Percentiles rank a stretch among this genome's conserved stretches.
Conservation (phyloP, 129 eudicot species). For the Flaveria trinervia region DNA sequence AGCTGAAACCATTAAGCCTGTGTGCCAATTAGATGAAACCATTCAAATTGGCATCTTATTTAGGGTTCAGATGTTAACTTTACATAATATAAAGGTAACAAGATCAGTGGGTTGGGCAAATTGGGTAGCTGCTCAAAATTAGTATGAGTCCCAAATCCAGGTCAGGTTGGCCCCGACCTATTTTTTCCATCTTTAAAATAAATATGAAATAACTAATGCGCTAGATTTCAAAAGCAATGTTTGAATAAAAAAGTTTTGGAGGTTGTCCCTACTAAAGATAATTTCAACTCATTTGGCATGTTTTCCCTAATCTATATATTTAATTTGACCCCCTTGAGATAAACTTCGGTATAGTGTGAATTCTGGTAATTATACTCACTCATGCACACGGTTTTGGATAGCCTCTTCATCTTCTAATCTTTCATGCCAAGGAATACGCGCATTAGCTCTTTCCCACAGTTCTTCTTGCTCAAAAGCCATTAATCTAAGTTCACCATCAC, state of each 20-base stretch:
- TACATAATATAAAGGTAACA: neutral
- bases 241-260: neutral
- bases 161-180: neutral
- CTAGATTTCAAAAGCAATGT: neutral
- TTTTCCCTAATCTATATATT: too few species aligned
- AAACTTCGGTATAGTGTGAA: neutral
- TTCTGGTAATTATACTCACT: conserved; percentile 53
- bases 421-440: conserved; percentile 95
- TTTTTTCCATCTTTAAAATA: neutral
- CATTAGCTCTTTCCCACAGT: conserved; percentile 81
- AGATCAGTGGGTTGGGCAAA: neutral
- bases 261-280: neutral
- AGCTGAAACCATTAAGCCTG: neutral
- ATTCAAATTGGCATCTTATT: neutral
- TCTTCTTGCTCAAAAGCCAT: conserved; percentile 95
- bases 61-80: neutral
- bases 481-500: conserved; percentile 61
- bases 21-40: neutral
- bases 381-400: conserved; percentile 90
- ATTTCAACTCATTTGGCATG: too few species aligned
- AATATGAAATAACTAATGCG: neutral
- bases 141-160: neutral
- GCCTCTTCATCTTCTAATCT: conserved; percentile 87
- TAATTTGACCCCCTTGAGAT: neutral
- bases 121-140: neutral